phyloP scores from a whole-genome alignment of 805 yeast genomes.

The Kodamaea neixiangensis region DNA sequence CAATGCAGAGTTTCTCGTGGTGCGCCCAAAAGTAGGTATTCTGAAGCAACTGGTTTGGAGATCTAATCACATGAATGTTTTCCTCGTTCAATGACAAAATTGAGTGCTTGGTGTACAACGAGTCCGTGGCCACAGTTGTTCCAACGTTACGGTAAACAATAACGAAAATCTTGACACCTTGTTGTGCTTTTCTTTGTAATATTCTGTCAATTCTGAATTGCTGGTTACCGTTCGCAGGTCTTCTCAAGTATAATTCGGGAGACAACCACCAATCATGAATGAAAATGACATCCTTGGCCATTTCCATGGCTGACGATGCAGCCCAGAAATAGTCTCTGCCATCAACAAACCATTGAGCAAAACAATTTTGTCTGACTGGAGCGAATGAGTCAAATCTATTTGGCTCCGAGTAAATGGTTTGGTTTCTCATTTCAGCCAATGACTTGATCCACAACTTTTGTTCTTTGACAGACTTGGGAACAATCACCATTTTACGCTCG shows the following conservation, averaged over 20 bases:
- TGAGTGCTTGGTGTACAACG: slow-evolving; percentile 92
- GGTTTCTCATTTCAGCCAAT: slow-evolving; percentile 64
- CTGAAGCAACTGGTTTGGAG: slow-evolving; percentile 93
- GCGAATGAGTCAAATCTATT: slow-evolving; percentile 90
- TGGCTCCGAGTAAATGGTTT: slow-evolving; percentile 68
- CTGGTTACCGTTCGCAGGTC: slow-evolving; percentile 96
- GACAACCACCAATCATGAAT: slow-evolving; percentile 99
- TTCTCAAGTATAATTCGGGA: slow-evolving; percentile 88
- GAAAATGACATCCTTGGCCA: slow-evolving; percentile 91
- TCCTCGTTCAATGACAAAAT: slow-evolving; percentile 75
- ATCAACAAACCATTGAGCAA: slow-evolving; percentile 97
- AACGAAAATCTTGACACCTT: slow-evolving; percentile 92
- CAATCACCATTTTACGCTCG: slow-evolving; percentile 74
- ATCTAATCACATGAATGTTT: slow-evolving; percentile 86
- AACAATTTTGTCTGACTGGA: slow-evolving; percentile 80
- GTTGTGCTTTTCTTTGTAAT: slow-evolving; percentile 84
- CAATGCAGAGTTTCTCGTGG: slow-evolving; percentile 86
- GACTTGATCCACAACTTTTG: slow-evolving; percentile 76
- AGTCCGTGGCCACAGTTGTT: slow-evolving; percentile 88
- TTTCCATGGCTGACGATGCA: slow-evolving; percentile 82
- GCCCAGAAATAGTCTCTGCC: slow-evolving; percentile 98
- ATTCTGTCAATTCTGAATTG: slow-evolving; percentile 90
- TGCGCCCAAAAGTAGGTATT: slow-evolving; percentile 98
- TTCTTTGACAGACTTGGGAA: slow-evolving; percentile 65
- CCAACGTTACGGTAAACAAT: slow-evolving; percentile 94